Percentiles rank a stretch among this genome's conserved stretches.
phyloP scores from a whole-genome alignment of 2,329 filamentous ascomycete genomes.

The Exserohilum turcica region DNA sequence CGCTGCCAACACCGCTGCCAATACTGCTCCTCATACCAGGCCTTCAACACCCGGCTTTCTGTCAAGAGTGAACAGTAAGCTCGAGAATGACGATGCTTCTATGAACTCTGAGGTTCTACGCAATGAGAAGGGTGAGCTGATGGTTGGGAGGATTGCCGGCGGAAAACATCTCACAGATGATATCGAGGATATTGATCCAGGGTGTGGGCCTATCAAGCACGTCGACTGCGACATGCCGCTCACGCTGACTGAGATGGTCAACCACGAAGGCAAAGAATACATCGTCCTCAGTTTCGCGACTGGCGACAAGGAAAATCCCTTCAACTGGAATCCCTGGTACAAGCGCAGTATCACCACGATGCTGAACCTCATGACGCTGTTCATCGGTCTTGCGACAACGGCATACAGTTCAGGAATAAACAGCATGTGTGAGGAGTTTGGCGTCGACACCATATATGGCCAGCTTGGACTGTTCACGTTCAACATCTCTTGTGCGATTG shows the following conservation, averaged over 20 bases:
- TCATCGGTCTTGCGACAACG: conserved; percentile 35
- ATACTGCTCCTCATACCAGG: conserved; percentile 18
- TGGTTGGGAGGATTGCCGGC: conserved; percentile 31
- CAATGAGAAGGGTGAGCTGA: conserved; percentile 32
- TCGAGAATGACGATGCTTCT: conserved; percentile 11
- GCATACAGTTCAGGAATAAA: conserved; percentile 35
- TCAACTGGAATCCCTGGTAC: conserved; percentile 39
- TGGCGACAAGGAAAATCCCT: conserved; percentile 33
- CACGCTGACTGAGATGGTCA: conserved; percentile 33
- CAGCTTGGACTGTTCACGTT: conserved; percentile 36
- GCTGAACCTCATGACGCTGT: conserved; percentile 35
- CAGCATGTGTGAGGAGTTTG: conserved; percentile 36
- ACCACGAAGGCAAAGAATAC: conserved; percentile 33
- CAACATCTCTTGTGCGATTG: conserved; percentile 35
- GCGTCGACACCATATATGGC: conserved; percentile 27
- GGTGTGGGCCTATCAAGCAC: conserved; percentile 31
- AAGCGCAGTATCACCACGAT: conserved; percentile 37
- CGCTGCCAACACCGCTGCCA: conserved; percentile 19
- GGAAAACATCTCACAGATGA: conserved; percentile 29
- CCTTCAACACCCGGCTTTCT: conserved; percentile 17
- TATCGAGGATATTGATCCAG: conserved; percentile 30
- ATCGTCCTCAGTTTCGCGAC: conserved; percentile 34
- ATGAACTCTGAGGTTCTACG: conserved; percentile 22
- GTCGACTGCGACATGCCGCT: conserved; percentile 37
- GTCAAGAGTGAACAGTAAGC: conserved; percentile 21